A percentile compares a stretch with the other conserved stretches of the same genome.
These are phyloP conservation scores for Schizosaccharomyces cryophilus DNA, from an alignment of 805 yeast species.

Conservation along the genomic window DNA sequence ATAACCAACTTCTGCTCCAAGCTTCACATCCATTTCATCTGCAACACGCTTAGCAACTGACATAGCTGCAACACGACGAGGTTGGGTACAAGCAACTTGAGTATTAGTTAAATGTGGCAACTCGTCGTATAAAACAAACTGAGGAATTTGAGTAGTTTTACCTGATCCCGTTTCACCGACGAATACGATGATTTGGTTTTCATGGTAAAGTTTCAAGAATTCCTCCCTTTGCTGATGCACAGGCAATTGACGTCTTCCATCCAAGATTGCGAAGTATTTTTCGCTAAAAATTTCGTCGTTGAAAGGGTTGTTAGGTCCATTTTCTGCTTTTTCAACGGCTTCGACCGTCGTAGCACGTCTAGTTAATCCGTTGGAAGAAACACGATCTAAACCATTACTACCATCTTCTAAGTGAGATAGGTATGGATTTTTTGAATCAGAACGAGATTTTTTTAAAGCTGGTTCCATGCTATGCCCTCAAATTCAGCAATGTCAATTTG, in stretches of 20 bases:
- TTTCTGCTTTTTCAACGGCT: constrained; percentile 16
- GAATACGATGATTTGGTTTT: constrained; percentile 83
- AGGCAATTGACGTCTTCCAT: constrained; percentile 63
- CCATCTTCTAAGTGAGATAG: constrained; percentile 12
- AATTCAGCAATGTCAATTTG: too few relatives aligned
- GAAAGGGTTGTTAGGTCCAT: constrained; percentile 47
- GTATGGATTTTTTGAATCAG: constrained; percentile 11
- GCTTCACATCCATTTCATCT: constrained; percentile 79
- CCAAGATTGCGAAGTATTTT: constrained; percentile 55
- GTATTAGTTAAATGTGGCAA: constrained; percentile 42
- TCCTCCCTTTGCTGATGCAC: constrained; percentile 85
- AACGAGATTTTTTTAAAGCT: background rate
- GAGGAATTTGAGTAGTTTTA: constrained; percentile 95
- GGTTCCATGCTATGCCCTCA: background rate
- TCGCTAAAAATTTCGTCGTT: constrained; percentile 38
- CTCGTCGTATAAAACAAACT: constrained; percentile 77
- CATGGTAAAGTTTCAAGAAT: constrained; percentile 60
- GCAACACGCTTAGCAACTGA: constrained; percentile 94
- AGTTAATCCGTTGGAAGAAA: constrained; percentile 5
- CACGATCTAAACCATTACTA: constrained; percentile 2
- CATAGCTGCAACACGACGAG: constrained; percentile 97
- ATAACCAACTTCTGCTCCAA: constrained; percentile 92
- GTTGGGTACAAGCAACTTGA: constrained; percentile 31
- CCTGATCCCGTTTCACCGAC: constrained; percentile 99
- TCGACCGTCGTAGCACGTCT: constrained; percentile 15